phyloP scores from a whole-genome alignment of 176 grass and related monocot genomes.

The Oryza officinalis region DNA sequence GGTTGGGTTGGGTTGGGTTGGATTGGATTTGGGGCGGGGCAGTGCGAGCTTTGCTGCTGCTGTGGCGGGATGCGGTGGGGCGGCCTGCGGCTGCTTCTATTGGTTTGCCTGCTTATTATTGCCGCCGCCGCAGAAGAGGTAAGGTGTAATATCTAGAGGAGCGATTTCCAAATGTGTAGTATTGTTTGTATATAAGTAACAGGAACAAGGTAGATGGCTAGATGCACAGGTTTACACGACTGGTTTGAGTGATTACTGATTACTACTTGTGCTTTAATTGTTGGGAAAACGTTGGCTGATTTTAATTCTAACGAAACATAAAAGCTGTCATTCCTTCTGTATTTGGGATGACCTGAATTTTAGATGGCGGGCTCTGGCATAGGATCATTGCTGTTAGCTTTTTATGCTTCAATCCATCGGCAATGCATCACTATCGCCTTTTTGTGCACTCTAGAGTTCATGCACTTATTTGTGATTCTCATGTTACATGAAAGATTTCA shows the following conservation, averaged over 20 bases:
- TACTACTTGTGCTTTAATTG: background rate
- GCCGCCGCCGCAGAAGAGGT: constrained; percentile 26
- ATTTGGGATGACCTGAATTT: background rate
- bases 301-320: background rate
- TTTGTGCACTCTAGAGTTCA: background rate
- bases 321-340: background rate
- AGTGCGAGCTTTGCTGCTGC: background rate
- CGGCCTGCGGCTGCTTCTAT: constrained; percentile 23
- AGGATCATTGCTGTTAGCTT: background rate
- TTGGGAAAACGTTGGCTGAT: background rate
- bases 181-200: background rate
- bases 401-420: background rate
- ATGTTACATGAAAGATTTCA: background rate
- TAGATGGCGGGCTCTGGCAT: background rate
- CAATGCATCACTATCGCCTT: background rate
- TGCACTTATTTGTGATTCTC: background rate
- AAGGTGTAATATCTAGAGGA: background rate
- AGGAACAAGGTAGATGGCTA: background rate
- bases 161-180: background rate
- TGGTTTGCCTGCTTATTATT: constrained; percentile 15
- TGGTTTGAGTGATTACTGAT: background rate
- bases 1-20: no score
- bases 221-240: background rate
- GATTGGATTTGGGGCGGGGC: background rate
- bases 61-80: constrained; percentile 35